Conservation (phyloP, 139 green algal genomes). For the Chlorella ohadii region DNA sequence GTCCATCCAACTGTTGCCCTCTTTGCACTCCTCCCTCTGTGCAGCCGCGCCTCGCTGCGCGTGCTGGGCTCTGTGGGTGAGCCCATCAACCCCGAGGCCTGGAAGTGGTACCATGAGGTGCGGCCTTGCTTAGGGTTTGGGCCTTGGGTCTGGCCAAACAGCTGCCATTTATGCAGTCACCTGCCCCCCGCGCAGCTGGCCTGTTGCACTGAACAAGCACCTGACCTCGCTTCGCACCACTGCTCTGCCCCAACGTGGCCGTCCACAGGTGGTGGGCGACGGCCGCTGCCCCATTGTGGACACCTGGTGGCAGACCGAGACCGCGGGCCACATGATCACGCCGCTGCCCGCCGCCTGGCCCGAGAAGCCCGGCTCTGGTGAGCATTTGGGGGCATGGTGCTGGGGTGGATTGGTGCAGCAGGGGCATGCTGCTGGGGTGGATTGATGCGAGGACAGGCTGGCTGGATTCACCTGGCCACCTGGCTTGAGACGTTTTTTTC, state of each 20-base stretch:
- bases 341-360: slow-evolving; percentile 84
- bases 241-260: background rate
- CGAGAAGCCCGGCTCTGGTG: slow-evolving; percentile 78
- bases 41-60: slow-evolving; percentile 62
- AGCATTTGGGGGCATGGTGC: background rate
- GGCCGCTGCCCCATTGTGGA: slow-evolving; percentile 91
- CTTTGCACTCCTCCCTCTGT: too few species aligned
- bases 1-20: too few species aligned
- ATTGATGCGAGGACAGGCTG: too few species aligned
- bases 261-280: slow-evolving; percentile 60
- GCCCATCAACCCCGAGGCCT: slow-evolving; percentile 99
- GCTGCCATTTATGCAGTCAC: too few species aligned
- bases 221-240: background rate
- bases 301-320: slow-evolving; percentile 99
- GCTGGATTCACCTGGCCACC: too few species aligned
- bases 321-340: slow-evolving; percentile 89
- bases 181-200: too few species aligned
- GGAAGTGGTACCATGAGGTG: slow-evolving; percentile 92
- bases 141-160: too few species aligned
- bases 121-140: background rate
- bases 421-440: too few species aligned
- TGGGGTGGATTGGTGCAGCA: too few species aligned
- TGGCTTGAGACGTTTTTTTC: background rate
- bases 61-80: slow-evolving; percentile 96
- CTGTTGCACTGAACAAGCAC: background rate